phyloP scores from a whole-genome alignment of 352 stramenopile species.

The Phytophthora brassicae region DNA sequence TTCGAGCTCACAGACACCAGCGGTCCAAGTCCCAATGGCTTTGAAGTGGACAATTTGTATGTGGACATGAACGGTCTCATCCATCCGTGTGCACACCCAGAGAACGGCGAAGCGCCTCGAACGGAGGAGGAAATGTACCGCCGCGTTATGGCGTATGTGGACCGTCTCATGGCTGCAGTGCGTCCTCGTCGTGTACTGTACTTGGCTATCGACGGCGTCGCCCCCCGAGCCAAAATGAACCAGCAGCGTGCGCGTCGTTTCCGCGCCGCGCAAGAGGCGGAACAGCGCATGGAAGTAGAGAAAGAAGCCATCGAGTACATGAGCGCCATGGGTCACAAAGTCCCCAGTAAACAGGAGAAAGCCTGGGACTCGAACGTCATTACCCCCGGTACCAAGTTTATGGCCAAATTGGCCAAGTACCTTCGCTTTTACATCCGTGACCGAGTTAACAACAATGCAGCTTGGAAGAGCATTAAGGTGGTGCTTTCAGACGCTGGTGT shows the following conservation, averaged over 20 bases:
- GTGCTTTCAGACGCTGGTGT: constrained; percentile 97
- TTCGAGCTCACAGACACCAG: constrained; percentile 80
- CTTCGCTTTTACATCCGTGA: constrained; percentile 94
- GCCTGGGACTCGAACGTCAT: constrained; percentile 99
- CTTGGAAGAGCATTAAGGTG: constrained; percentile 94
- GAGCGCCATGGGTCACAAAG: constrained; percentile 83
- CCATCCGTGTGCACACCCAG: constrained; percentile 98
- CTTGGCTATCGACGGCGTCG: constrained; percentile 98
- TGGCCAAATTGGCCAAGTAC: constrained; percentile 93
- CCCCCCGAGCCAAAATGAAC: constrained; percentile 99
- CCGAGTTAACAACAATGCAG: constrained; percentile 91
- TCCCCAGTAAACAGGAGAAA: constrained; percentile 77
- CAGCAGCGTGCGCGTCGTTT: constrained; percentile 98
- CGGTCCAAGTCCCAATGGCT: constrained; percentile 92
- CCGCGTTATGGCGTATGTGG: constrained; percentile 95
- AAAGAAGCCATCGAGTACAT: constrained; percentile 93
- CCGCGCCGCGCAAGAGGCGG: constrained; percentile 94
- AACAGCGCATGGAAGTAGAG: constrained; percentile 93
- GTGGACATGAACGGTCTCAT: constrained; percentile 99
- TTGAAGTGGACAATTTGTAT: constrained; percentile 98
- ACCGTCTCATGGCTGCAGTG: constrained; percentile 94
- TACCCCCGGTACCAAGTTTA: constrained; percentile 98
- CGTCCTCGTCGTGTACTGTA: constrained; percentile 96
- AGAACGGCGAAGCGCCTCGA: constrained; percentile 88
- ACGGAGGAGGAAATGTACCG: constrained; percentile 99